Base-by-base conservation (phyloP, 2,329 filamentous ascomycete genomes). In the Pyrenophora seminiperda region DNA sequence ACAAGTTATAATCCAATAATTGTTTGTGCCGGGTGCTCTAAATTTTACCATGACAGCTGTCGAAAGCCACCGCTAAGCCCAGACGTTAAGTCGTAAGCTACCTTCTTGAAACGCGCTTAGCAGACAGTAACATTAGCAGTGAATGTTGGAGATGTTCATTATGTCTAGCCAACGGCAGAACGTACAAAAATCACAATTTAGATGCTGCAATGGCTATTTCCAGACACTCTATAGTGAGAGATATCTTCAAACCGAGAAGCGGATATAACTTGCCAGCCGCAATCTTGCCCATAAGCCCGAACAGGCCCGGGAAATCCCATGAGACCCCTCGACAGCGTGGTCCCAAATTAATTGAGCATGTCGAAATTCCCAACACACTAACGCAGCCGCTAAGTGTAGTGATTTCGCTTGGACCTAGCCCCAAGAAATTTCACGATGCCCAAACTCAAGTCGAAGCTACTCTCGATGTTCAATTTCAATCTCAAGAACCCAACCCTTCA, bases 41-140 rank as follows among this genome's bases (percentile, higher is more conserved):
- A 65, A 18, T 53, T 53, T 5, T 76, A 72, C 43, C 74, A 76
- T 51, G 61, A 66, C 30, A 62, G 64, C 14, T 75, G 73, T 45
- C 66, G 69, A 41, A 65, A 54, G 27, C 68, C 68, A 31, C 15
- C 50, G 7, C 52, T 58, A 5, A 18, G 22, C 13, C 41, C 43
- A 29, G 56, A 53, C 3, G 20, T 34, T 14, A 39, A 59, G 27
- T 20, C 40, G 59, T 64, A 53, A 47, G 57, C 36, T 5, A 15
- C 17, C 5, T 18, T 5, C 18, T 14, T 20, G 17, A 1, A 14
- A n/a, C 9, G 13, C n/a, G 4, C 20, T 39, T 6, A 30, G 20
- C n/a, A 19, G 36, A 31, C n/a, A 19, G 47, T 61, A 22, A 61
- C 32, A 20, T 18, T 10, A 15, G 14, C n/a, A 61, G 58, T 10